Percentiles rank a stretch among this genome's conserved stretches.
phyloP scores from a whole-genome alignment of 1,284 basidiomycete species.

The Moniliella sp. region DNA sequence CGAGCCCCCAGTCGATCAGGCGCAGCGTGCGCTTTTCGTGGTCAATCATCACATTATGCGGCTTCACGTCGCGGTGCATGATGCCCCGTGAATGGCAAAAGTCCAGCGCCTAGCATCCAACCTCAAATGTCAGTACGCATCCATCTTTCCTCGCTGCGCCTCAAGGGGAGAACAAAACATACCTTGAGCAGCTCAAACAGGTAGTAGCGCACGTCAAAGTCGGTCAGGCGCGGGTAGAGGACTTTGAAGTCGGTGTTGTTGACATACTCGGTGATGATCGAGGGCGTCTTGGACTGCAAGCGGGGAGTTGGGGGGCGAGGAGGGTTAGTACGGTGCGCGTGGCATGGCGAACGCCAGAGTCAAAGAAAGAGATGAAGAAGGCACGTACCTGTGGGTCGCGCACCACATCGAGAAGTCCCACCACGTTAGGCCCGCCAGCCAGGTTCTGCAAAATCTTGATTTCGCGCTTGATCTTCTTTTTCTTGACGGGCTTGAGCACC shows the following conservation, averaged over 20 bases:
- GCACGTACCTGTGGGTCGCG: constrained; percentile 46
- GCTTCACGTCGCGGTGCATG: constrained; percentile 97
- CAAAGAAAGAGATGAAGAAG: background rate
- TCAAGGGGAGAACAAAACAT: too few relatives aligned
- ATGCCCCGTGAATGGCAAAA: constrained; percentile 95
- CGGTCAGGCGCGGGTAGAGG: constrained; percentile 79
- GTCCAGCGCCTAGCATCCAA: constrained; percentile 54
- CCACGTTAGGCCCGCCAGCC: constrained; percentile 72
- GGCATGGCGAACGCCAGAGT: background rate
- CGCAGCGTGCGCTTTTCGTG: constrained; percentile 83
- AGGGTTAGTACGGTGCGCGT: too few relatives aligned
- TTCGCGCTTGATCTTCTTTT: constrained; percentile 99
- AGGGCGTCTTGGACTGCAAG: constrained; percentile 74
- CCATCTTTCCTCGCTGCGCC: too few relatives aligned
- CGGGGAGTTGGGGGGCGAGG: too few relatives aligned
- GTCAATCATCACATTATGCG: constrained; percentile 99
- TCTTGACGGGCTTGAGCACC: constrained; percentile 95
- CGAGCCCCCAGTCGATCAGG: constrained; percentile 96
- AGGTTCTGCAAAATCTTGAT: constrained; percentile 96
- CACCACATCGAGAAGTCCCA: constrained; percentile 75
- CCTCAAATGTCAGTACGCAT: background rate
- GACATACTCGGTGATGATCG: constrained; percentile 94
- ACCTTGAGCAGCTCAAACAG: constrained; percentile 89
- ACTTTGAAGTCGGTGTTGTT: constrained; percentile 97
- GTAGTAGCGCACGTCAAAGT: constrained; percentile 86